Conservation (phyloP, 371 early-diverging fungal genomes). For the Entomophthora muscae region DNA sequence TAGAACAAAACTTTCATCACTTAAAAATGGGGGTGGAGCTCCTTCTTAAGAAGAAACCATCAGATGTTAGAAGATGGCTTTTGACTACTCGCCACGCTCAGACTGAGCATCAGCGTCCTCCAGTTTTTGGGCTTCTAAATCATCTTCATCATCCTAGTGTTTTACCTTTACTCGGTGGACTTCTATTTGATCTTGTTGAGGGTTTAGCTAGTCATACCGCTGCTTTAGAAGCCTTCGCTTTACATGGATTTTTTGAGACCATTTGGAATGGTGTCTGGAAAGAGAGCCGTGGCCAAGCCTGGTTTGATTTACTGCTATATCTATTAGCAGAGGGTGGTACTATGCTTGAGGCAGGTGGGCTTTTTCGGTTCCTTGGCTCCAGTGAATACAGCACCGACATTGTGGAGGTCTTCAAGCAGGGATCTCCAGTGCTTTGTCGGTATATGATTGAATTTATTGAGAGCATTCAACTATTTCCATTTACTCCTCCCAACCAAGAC, state of each 20-base stretch:
- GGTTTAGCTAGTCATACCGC: not conserved
- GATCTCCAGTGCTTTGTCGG: not conserved
- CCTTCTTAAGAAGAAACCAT: not conserved
- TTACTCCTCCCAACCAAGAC: not conserved
- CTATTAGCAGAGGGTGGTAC: not conserved
- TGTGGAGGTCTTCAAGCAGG: not conserved
- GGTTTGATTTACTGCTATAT: not conserved
- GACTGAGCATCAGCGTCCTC: not conserved
- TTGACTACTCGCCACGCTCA: not conserved
- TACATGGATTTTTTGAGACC: not conserved
- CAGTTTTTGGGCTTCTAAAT: not conserved
- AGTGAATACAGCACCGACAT: not conserved
- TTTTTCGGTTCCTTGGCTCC: not conserved
- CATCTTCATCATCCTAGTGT: not conserved
- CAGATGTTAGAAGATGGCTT: not conserved
- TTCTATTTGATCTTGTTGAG: not conserved
- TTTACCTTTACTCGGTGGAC: not conserved
- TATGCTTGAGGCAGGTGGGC: not conserved
- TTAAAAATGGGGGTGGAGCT: not conserved
- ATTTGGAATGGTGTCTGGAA: not conserved
- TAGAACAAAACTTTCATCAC: not conserved
- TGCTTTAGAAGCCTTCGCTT: not conserved
- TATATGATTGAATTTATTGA: not conserved
- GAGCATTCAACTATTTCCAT: not conserved
- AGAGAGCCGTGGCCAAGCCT: not conserved